Base-by-base conservation (phyloP, 2,329 filamentous ascomycete genomes). In the Bipolaris oryzae region DNA sequence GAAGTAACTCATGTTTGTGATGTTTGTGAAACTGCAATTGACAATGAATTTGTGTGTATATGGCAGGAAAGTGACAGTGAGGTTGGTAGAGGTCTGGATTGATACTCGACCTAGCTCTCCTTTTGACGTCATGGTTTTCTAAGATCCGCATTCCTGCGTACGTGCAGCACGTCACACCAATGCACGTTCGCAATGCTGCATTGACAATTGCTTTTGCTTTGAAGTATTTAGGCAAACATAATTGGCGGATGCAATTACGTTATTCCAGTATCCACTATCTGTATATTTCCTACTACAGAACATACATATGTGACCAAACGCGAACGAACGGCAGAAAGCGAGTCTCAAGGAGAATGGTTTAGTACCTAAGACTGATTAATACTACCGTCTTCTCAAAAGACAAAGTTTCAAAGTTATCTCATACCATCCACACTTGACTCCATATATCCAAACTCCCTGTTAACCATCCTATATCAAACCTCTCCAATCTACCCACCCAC, bases 1-100 rank as follows among this genome's bases (percentile, higher is more conserved):
- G 28, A 76, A 54, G 57, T 72, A 67, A 38, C 68, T 66, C 75
- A 77, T 77, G 18, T 18, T 66, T 38, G 41, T 13, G 25, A 37
- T 46, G 57, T 52, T 11, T 16, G 9, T 33, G 31, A 23, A 37
- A 50, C 44, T 51, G 21, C 15, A 58, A 58, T 48, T 53, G 48
- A 47, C 45, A 49, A 38, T 47, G 21, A 47, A n/a, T 18, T 31
- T 16, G 48, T 35, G 11, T 51, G 28, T 33, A 21, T 28, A 16
- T 18, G 18, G 28, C 18, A 15, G 42, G 31, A 46, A 35, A 39
- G 15, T 42, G 20, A 23, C 20, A 13, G 7, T 16, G 31, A 53
- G 16, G 38, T 42, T 23, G 20, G 13, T 25, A 46, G 37, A 52
- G 48, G 31, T 35, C 48, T 47, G n/a, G 48, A 54, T 31, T 39